Evolutionary conservation across 1,139 yeast species (phyloP).

Genomic region (Debaryomyces fabryi): DNA sequence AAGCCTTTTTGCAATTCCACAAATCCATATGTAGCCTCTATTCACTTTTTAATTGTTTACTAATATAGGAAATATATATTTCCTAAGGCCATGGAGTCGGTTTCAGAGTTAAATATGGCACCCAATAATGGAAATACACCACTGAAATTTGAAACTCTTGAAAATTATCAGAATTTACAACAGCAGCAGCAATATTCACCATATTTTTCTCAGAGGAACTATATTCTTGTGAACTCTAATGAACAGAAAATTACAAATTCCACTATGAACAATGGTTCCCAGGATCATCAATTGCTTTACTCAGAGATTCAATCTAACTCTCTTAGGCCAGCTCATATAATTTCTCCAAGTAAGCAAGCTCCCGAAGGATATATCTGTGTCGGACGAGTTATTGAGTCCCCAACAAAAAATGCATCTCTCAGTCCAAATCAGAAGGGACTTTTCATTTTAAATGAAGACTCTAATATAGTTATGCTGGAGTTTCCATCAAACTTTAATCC

Average conservation of each 20-base stretch:
- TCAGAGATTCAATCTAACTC: conserved; percentile 11
- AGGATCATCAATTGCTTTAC: conserved; percentile 9
- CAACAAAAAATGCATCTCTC: conserved; percentile 9
- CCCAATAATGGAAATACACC: conserved; percentile 6
- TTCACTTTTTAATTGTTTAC: neutral
- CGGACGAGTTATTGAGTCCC: conserved; percentile 16
- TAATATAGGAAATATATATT: neutral
- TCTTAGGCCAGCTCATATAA: conserved; percentile 15
- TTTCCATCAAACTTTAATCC: conserved; percentile 50
- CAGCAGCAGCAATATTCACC: conserved; percentile 8
- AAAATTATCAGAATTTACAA: conserved; percentile 5
- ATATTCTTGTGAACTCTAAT: conserved; percentile 10
- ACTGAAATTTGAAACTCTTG: conserved; percentile 3
- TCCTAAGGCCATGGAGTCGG: conserved; percentile 4
- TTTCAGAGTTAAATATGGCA: conserved; percentile 3
- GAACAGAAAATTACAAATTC: conserved; percentile 8
- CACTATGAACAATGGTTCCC: conserved; percentile 6
- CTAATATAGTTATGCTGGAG: conserved; percentile 9
- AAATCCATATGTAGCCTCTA: conserved; percentile 5
- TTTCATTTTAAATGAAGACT: conserved; percentile 10
- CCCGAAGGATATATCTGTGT: conserved; percentile 20
- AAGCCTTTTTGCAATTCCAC: conserved; percentile 7
- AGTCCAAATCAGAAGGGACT: conserved; percentile 14
- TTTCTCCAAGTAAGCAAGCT: conserved; percentile 17
- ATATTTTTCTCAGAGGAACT: conserved; percentile 11